Conservation (phyloP, 2,329 filamentous ascomycete genomes). For the Hortaea sp. region DNA sequence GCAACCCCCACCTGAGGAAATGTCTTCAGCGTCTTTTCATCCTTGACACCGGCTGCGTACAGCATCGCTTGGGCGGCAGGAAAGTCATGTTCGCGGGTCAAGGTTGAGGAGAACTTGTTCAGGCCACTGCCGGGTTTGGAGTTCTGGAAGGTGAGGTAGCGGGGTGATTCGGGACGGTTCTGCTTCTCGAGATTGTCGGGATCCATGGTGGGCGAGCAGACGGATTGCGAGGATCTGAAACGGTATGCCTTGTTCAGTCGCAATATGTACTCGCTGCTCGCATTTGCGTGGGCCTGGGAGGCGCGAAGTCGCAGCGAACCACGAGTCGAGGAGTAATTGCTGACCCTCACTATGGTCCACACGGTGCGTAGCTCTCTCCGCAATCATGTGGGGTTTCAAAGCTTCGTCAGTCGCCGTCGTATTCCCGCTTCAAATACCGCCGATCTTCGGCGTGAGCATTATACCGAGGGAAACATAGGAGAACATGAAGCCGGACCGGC, state of each 20-base stretch:
- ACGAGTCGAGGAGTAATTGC: background rate
- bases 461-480: background rate
- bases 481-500: background rate
- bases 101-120: conserved; percentile 74
- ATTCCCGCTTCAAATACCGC: background rate
- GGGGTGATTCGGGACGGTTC: conserved; percentile 32
- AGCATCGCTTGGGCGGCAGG: conserved; percentile 93
- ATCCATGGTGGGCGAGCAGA: conserved; percentile 22
- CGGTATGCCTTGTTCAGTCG: too few relatives aligned
- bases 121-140: conserved; percentile 49
- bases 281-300: too few relatives aligned
- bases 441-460: background rate
- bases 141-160: conserved; percentile 49
- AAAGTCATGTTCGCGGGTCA: conserved; percentile 81
- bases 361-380: background rate
- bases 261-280: too few relatives aligned
- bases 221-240: background rate
- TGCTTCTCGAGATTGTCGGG: conserved; percentile 26
- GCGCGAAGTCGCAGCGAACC: background rate
- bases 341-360: background rate
- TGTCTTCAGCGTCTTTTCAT: conserved; percentile 75
- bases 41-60: conserved; percentile 81
- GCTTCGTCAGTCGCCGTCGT: background rate
- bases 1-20: conserved; percentile 85
- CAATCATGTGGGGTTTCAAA: background rate